A percentile compares a stretch with the other conserved stretches of the same genome.
phyloP scores from a whole-genome alignment of 805 yeast genomes.

The Starmerella roubikii region DNA sequence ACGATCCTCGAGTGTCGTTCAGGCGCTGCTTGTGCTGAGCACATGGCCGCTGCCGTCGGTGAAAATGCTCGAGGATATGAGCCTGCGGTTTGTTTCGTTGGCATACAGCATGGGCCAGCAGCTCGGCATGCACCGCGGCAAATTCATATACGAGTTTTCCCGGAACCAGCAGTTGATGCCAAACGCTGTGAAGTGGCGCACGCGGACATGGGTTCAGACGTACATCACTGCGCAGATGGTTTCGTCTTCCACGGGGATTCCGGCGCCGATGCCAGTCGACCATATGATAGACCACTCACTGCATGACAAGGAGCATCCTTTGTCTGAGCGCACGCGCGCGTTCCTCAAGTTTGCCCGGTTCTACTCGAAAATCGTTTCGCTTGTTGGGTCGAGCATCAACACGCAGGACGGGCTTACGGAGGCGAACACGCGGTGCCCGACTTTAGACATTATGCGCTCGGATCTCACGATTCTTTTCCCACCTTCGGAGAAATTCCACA shows the following conservation, averaged over 20 bases:
- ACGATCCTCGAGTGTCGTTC: slow-evolving; percentile 84
- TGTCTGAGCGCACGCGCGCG: slow-evolving; percentile 49
- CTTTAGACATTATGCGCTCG: slow-evolving; percentile 60
- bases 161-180: slow-evolving; percentile 79
- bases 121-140: slow-evolving; percentile 81
- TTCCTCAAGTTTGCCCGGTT: slow-evolving; percentile 62
- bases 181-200: slow-evolving; percentile 88
- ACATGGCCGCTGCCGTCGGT: slow-evolving; percentile 91
- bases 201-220: slow-evolving; percentile 81
- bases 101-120: slow-evolving; percentile 78
- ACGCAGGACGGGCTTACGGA: slow-evolving; percentile 83
- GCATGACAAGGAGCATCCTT: slow-evolving; percentile 37
- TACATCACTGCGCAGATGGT: slow-evolving; percentile 82
- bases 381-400: slow-evolving; percentile 75
- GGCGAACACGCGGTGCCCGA: slow-evolving; percentile 67
- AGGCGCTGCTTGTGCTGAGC: slow-evolving; percentile 70
- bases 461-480: slow-evolving; percentile 61
- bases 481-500: slow-evolving; percentile 30
- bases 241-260: slow-evolving; percentile 77
- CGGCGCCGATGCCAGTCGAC: slow-evolving; percentile 75
- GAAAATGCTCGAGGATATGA: slow-evolving; percentile 81
- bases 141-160: slow-evolving; percentile 78
- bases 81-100: slow-evolving; percentile 74
- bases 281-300: slow-evolving; percentile 68
- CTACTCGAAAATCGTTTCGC: slow-evolving; percentile 68